phyloP scores from a whole-genome alignment of 1,139 yeast species.

The Torulaspora globosa region DNA sequence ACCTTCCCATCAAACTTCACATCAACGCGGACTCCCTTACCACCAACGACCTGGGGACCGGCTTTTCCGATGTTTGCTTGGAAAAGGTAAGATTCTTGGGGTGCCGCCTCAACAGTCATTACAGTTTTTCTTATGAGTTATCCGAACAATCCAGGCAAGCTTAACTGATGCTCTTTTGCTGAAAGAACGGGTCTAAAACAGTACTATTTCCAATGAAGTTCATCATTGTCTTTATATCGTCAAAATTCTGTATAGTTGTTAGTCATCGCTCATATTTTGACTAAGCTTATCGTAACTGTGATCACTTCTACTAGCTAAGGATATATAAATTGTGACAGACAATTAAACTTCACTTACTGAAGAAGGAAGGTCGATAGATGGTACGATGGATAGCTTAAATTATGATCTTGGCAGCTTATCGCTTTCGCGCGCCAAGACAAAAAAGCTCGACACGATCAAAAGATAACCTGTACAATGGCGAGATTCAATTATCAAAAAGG shows the following conservation, averaged over 20 bases:
- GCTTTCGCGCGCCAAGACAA: background rate
- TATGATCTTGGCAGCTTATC: background rate
- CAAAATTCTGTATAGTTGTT: no score
- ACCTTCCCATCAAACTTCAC: conserved; percentile 47
- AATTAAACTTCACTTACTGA: background rate
- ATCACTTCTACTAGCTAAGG: background rate
- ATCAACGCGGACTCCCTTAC: conserved; percentile 47
- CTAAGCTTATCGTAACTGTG: background rate
- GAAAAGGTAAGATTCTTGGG: conserved; percentile 36
- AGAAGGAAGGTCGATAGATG: background rate
- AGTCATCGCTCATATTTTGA: no score
- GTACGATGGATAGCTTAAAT: background rate
- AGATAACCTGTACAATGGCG: background rate
- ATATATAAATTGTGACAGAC: no score
- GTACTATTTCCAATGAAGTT: background rate
- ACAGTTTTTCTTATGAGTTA: background rate
- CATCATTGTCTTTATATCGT: no score
- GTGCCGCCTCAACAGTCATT: conserved; percentile 23
- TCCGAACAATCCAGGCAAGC: background rate
- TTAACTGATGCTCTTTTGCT: background rate
- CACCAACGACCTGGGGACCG: conserved; percentile 45
- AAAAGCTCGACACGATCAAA: background rate
- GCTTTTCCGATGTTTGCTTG: conserved; percentile 42
- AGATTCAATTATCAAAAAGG: no score
- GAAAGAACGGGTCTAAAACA: background rate